Conservation (phyloP, 768 basidiomycete species). For the Crassisporium funariophilum region DNA sequence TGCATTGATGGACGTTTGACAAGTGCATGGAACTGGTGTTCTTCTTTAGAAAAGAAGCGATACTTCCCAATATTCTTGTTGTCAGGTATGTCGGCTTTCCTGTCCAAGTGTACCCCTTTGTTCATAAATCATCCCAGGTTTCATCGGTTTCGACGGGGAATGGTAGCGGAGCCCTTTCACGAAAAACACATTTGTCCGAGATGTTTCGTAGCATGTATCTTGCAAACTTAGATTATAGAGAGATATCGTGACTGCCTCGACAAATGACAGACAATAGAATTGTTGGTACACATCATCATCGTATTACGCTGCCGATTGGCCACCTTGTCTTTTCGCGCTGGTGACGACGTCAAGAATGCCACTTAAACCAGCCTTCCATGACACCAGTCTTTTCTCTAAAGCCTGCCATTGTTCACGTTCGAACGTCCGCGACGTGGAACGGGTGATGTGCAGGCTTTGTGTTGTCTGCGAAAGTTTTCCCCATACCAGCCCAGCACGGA, state of each 20-base stretch:
- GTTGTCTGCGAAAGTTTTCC: constrained; percentile 85
- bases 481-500: constrained; percentile 75
- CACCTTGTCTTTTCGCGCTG: constrained; percentile 50
- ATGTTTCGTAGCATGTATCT: too few species aligned
- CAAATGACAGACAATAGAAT: too few species aligned
- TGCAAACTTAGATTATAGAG: too few species aligned
- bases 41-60: constrained; percentile 80
- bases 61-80: constrained; percentile 82
- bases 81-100: constrained; percentile 51
- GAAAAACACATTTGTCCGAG: too few species aligned
- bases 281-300: constrained; percentile 9
- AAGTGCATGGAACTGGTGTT: constrained; percentile 94
- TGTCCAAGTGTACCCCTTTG: constrained; percentile 1
- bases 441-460: constrained; percentile 71
- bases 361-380: constrained; percentile 75
- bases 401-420: constrained; percentile 79
- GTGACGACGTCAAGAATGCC: constrained; percentile 73
- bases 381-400: constrained; percentile 70
- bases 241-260: too few species aligned
- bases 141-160: constrained; percentile 84
- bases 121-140: constrained; percentile 46
- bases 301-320: constrained; percentile 30
- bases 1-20: constrained; percentile 84
- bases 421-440: constrained; percentile 75
- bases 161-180: too few species aligned